Evolutionary conservation across 2,329 filamentous ascomycete species (phyloP).

Genomic region (Ceratocystis cubensis): DNA sequence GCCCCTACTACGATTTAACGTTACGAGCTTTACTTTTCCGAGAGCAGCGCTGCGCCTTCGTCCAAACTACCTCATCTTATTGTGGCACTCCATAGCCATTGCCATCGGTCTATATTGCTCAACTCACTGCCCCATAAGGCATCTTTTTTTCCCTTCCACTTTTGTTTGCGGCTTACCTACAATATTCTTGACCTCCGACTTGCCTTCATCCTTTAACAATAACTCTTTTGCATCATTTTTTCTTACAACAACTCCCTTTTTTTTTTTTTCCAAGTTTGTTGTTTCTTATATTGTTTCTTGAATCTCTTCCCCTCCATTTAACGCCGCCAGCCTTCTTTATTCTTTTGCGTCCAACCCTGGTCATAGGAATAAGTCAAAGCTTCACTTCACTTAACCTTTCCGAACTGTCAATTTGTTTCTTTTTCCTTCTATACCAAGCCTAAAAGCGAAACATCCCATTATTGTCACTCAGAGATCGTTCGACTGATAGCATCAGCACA

Average conservation of each 20-base stretch:
- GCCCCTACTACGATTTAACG: constrained; percentile 9
- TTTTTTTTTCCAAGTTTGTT: not conserved
- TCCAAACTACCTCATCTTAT: constrained; percentile 11
- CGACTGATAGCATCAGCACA: not conserved
- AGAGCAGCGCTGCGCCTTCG: constrained; percentile 10
- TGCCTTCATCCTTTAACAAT: constrained; percentile 4
- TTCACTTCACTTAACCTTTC: constrained; percentile 4
- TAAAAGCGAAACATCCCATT: constrained; percentile 2
- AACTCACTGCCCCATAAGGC: constrained; percentile 9
- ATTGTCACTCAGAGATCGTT: not conserved
- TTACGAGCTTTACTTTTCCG: constrained; percentile 9
- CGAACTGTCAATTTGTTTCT: constrained; percentile 4
- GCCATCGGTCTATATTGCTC: constrained; percentile 11
- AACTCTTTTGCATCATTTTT: constrained; percentile 1
- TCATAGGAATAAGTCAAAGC: constrained; percentile 12
- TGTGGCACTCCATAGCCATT: constrained; percentile 10
- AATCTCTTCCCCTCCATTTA: constrained; percentile 1
- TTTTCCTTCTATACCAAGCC: constrained; percentile 6
- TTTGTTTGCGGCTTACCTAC: not conserved
- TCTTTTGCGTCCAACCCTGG: constrained; percentile 1
- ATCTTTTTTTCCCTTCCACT: not conserved
- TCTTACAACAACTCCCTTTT: not conserved
- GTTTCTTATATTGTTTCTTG: not conserved
- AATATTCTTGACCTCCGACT: not conserved
- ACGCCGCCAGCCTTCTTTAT: constrained; percentile 5